Evolutionary conservation across 1,139 yeast species (phyloP).

Genomic region (Hyphopichia buzzinii): DNA sequence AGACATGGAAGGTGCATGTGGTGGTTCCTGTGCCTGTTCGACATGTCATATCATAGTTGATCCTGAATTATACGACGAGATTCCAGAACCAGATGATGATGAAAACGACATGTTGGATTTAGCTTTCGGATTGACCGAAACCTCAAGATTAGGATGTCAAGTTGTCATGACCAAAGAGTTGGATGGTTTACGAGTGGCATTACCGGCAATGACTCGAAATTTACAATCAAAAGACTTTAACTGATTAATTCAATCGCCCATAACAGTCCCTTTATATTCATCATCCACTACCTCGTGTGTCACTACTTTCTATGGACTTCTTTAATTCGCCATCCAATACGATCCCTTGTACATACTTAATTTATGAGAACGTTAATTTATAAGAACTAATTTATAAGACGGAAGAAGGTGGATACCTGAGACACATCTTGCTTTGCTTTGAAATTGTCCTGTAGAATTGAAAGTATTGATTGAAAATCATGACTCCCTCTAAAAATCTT

Average conservation of each 20-base stretch:
- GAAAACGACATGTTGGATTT: conserved; percentile 97
- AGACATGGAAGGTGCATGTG: conserved; percentile 99
- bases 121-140: conserved; percentile 95
- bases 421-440: too few relatives aligned
- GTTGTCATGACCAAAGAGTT: conserved; percentile 83
- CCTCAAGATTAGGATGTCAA: conserved; percentile 96
- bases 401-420: too few relatives aligned
- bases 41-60: conserved; percentile 96
- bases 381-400: too few relatives aligned
- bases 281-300: neutral
- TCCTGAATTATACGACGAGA: conserved; percentile 85
- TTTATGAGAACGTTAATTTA: too few relatives aligned
- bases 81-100: conserved; percentile 96
- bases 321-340: too few relatives aligned
- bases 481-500: too few relatives aligned
- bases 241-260: too few relatives aligned
- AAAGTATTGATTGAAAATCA: too few relatives aligned
- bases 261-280: conserved; percentile 1
- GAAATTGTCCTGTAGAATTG: too few relatives aligned
- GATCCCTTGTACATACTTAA: too few relatives aligned
- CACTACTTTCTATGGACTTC: neutral
- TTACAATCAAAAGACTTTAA: conserved; percentile 74
- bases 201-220: conserved; percentile 97
- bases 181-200: conserved; percentile 92
- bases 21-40: conserved; percentile 98